Evolutionary conservation across 148 eudicot genomes (phyloP).

Genomic region (Salicornia ramosissima): DNA sequence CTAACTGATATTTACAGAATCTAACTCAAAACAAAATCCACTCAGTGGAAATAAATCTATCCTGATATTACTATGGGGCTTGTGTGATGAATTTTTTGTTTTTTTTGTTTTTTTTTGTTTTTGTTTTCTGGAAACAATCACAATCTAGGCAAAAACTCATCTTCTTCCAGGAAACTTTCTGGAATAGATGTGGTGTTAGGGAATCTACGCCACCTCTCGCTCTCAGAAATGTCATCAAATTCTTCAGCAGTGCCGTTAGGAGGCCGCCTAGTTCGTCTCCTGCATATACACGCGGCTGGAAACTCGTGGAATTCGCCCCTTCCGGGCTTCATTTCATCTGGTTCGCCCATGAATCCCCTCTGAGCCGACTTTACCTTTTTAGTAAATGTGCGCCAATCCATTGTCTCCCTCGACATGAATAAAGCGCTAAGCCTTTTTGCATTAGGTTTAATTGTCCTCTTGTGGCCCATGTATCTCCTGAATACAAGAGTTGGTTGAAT

Average conservation of each 20-base stretch:
- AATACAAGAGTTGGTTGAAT: neutral
- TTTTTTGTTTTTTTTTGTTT: too few relatives aligned
- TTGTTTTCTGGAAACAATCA: constrained; percentile 25
- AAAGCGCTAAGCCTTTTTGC: constrained; percentile 85
- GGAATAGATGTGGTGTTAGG: constrained; percentile 21
- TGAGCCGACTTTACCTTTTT: constrained; percentile 86
- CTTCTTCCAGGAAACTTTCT: constrained; percentile 11
- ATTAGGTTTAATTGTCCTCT: constrained; percentile 87
- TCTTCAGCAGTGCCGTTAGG: constrained; percentile 19
- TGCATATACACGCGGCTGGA: constrained; percentile 80
- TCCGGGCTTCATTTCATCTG: constrained; percentile 77
- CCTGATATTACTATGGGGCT: neutral
- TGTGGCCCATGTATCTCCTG: constrained; percentile 95
- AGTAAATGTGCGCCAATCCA: constrained; percentile 67
- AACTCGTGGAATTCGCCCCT: constrained; percentile 80
- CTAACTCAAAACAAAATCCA: constrained; percentile 17
- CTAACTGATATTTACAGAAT: constrained; percentile 32
- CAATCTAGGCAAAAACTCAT: constrained; percentile 29
- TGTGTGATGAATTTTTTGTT: neutral
- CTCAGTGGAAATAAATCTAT: neutral
- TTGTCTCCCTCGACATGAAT: constrained; percentile 53
- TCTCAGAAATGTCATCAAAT: constrained; percentile 24
- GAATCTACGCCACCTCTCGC: constrained; percentile 28
- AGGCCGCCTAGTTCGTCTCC: constrained; percentile 40
- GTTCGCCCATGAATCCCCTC: constrained; percentile 95